A percentile compares a stretch with the other conserved stretches of the same genome.
These are phyloP conservation scores for Aspergillus sp. DNA, from an alignment of 2,329 filamentous ascomycete species.

Conservation along the genomic window DNA sequence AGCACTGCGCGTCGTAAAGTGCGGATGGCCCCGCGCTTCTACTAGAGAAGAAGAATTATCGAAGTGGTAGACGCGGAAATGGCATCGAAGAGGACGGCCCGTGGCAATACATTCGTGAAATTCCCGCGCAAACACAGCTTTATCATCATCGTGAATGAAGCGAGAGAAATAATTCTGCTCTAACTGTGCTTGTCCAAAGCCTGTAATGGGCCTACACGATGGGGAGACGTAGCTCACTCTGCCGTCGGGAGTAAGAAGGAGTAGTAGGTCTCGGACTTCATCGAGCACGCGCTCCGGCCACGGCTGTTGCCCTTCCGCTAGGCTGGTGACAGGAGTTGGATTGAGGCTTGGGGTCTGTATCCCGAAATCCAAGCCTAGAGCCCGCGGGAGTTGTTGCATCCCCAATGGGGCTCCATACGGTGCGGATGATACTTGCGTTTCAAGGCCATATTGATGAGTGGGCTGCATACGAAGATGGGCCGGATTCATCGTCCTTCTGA, in stretches of 20 bases:
- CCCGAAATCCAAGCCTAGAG: not conserved
- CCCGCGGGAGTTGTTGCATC: constrained; percentile 2
- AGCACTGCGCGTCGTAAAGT: constrained; percentile 67
- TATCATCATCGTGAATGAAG: constrained; percentile 84
- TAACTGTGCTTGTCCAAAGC: constrained; percentile 72
- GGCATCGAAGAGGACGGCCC: constrained; percentile 78
- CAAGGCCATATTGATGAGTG: constrained; percentile 9
- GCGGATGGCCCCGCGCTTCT: constrained; percentile 90
- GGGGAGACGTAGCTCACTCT: constrained; percentile 85
- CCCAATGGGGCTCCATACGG: constrained; percentile 6
- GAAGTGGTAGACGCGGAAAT: constrained; percentile 79
- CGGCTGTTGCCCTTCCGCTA: constrained; percentile 55
- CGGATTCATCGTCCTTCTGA: constrained; percentile 11
- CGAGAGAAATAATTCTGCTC: constrained; percentile 77
- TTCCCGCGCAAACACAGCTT: constrained; percentile 79
- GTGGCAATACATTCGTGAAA: constrained; percentile 87
- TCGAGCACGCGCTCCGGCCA: constrained; percentile 90
- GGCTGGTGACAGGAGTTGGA: constrained; percentile 62
- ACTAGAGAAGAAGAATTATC: constrained; percentile 79
- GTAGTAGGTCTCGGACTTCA: constrained; percentile 84
- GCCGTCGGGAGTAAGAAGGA: constrained; percentile 84
- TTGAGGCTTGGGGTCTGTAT: constrained; percentile 15
- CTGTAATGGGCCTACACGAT: constrained; percentile 74
- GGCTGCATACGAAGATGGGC: constrained; percentile 11
- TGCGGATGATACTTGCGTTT: not conserved